Evolutionary conservation across 2,329 filamentous ascomycete genomes (phyloP), one percentile per base, ranked within the genome.

Genomic region (Lasiodiplodia citricola): DNA sequence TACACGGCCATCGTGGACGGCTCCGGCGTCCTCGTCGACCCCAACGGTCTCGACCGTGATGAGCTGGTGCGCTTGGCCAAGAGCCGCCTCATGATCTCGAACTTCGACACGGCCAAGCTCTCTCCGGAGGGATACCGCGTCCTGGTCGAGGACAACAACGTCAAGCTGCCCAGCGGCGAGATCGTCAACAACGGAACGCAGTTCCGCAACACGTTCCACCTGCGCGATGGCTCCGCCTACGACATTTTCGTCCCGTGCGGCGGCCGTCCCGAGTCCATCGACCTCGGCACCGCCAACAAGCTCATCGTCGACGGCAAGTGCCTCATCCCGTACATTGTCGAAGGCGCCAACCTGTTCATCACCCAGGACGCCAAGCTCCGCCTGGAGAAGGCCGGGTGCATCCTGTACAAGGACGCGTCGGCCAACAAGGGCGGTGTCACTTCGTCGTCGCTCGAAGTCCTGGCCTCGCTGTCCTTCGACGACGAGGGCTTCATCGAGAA

Each of bases 391-490:
- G 94, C 95, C n/a, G 96, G 96, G 70, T 96, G 93, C 77, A 89
- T 98, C 75, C 83, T 99, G 51, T 97, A 94, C 90, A 99, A 99
- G 84, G 96, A 99, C 80, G 96, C 96, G 5, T 97, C 93, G 47
- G 94, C 95, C 68, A 99, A 99, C 88, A 99, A 99, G 86, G 96
- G 96, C 72, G 96, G 96, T 79, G 96, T 99, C 56, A 99, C 96
- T 0, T 97, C 94, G 0, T 98, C 96, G 0, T 98, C 96, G 0
- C 90, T 98, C 38, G 96, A 99, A 77, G 96, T 99, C 6, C 88
- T 99, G 28, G 96, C 96, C 8, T 96, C 94, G 16, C 87, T 99
- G 68, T 96, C 94, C 51, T 98, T 99, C 77, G 93, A 99, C 75
- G 96, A 99, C 73, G 84, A 88, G 68, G 89, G 90, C 72, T 99